Base-by-base conservation (phyloP, 768 basidiomycete genomes). In the Boletus subparvulus region DNA sequence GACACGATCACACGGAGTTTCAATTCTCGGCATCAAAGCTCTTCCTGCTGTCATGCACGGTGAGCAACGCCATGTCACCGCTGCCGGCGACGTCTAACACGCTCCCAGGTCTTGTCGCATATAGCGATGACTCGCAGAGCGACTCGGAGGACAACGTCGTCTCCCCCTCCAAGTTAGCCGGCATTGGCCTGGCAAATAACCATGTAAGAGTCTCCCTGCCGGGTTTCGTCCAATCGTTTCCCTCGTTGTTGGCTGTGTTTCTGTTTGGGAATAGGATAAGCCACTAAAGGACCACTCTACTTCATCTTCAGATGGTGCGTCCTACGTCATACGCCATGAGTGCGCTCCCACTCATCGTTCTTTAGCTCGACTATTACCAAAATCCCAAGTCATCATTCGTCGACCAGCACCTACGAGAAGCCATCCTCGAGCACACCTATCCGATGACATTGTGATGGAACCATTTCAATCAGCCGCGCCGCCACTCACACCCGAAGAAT, bases 171-270 rank as follows among this genome's bases (percentile, higher is more conserved):
- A 65, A 53, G 49, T 50, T 49, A 21, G 46, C 47, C 49, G 54
- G 49, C 21, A 56, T 43, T 41, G 42, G 50, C 48, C 21, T 48
- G 16, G 47, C 33, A 43, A 69, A 66, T 61, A 63, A 74, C 63
- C 77, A 85, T 87, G 86, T 87, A 82, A 87, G 86, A 82, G 77
- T 71, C 73, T 75, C 78, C 72, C 64, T 69, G 68, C 73, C 65
- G 62, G 56, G 60, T 65, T 62, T 68, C 58, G 74, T 64, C 61
- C 61, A 54, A 60, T 73, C 73, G 78, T 84, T 86, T 86, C 83
- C 84, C 85, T 84, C 76, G 80, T 81, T 82, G 77, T 75, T 83
- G 77, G 81, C 80, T 77, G 69, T 71, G 72, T 75, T 81, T 85
- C 80, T 76, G 71, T 76, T 74, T 80, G 67, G 83, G 66, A 83